A percentile compares a stretch with the other conserved stretches of the same genome.
These are phyloP conservation scores for Acorus calamus DNA, from an alignment of 106 monocot species.

Conservation along the genomic window DNA sequence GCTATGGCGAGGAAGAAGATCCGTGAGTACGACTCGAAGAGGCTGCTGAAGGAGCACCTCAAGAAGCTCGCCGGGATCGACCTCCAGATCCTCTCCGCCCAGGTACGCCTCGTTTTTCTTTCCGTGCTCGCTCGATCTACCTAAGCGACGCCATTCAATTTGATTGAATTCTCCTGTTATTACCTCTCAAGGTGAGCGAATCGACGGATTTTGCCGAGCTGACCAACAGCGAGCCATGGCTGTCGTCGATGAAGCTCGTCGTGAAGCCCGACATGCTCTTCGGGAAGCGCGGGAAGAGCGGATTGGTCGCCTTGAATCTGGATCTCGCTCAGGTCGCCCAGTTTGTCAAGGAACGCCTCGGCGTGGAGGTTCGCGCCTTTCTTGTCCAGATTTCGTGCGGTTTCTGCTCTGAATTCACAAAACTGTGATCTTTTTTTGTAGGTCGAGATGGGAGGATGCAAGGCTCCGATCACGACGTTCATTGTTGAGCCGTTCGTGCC, in stretches of 20 bases:
- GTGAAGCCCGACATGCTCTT: slow-evolving; percentile 99
- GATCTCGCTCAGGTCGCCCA: slow-evolving; percentile 68
- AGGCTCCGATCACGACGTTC: slow-evolving; percentile 95
- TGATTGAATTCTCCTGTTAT: not conserved
- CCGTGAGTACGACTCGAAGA: slow-evolving; percentile 93
- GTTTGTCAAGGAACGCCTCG: slow-evolving; percentile 78
- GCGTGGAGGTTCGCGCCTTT: slow-evolving; percentile 46
- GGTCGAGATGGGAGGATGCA: slow-evolving; percentile 99
- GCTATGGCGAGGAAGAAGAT: slow-evolving; percentile 97
- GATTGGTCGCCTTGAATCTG: slow-evolving; percentile 78
- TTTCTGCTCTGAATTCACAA: not conserved
- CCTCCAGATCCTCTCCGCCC: slow-evolving; percentile 71
- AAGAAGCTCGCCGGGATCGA: slow-evolving; percentile 67
- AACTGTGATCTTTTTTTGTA: slow-evolving; percentile 10
- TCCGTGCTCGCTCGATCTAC: not conserved
- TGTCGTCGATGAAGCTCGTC: slow-evolving; percentile 74
- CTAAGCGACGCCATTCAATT: too few relatives aligned
- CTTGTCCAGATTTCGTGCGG: not conserved
- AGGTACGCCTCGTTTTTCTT: slow-evolving; percentile 19
- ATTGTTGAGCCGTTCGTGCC: slow-evolving; percentile 93
- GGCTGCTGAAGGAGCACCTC: slow-evolving; percentile 73
- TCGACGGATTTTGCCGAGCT: slow-evolving; percentile 67
- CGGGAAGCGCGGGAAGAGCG: slow-evolving; percentile 98
- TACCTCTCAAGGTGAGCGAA: slow-evolving; percentile 46
- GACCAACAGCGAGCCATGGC: slow-evolving; percentile 62